Evolutionary conservation across 2,329 filamentous ascomycete genomes (phyloP).

Genomic region (Penicillium sp.): DNA sequence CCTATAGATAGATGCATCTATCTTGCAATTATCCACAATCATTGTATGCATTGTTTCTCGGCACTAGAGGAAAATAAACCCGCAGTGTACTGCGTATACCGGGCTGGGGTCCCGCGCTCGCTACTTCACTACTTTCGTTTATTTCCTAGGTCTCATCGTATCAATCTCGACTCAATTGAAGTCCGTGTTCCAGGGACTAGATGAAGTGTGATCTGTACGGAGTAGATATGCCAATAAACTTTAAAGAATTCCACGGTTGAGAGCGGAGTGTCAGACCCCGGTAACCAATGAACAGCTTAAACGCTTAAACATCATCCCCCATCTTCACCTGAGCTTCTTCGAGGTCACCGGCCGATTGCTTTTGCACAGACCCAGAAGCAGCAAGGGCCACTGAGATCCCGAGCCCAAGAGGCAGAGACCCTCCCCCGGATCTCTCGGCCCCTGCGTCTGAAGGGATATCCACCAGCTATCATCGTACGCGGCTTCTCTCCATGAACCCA

Average conservation of each 20-base stretch:
- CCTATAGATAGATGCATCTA: neutral
- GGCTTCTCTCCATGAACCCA: neutral
- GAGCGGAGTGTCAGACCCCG: neutral
- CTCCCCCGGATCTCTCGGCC: conserved; percentile 16
- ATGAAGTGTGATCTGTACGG: too few species aligned
- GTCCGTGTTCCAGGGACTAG: neutral
- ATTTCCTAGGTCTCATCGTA: neutral
- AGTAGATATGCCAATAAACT: neutral
- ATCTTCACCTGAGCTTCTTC: neutral
- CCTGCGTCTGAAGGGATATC: conserved; percentile 22
- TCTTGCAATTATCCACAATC: neutral
- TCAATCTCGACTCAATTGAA: neutral
- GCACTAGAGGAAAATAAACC: neutral
- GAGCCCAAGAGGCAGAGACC: conserved; percentile 4
- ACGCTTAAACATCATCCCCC: neutral
- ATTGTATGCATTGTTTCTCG: too few species aligned
- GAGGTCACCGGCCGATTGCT: conserved; percentile 2
- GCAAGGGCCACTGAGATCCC: conserved; percentile 25
- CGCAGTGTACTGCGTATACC: neutral
- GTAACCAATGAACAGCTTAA: neutral
- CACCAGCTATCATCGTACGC: conserved; percentile 4
- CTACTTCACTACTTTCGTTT: neutral
- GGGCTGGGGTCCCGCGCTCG: neutral
- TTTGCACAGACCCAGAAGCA: conserved; percentile 25
- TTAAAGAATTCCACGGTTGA: neutral